Percentiles rank a stretch among this genome's conserved stretches.
phyloP scores from a whole-genome alignment of 768 basidiomycete genomes.

The Agrocybe chaxingu region DNA sequence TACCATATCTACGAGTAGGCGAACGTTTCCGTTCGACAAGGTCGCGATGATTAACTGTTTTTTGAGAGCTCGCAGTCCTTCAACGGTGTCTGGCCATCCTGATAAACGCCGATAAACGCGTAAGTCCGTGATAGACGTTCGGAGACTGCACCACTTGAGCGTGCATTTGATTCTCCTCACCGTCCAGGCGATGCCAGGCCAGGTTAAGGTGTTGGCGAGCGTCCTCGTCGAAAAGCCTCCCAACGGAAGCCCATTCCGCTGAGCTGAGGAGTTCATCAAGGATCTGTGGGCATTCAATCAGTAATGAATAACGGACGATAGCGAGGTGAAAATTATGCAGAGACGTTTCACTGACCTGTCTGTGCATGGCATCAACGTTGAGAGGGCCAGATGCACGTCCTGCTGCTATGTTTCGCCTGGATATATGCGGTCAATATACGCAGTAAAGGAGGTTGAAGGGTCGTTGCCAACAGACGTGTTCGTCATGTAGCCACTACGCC shows the following conservation, averaged over 20 bases:
- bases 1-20: conserved; percentile 62
- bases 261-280: conserved; percentile 52
- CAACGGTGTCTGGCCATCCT: conserved; percentile 58
- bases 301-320: not conserved
- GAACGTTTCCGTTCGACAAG: conserved; percentile 64
- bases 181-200: conserved; percentile 59
- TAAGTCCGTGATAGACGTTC: no score
- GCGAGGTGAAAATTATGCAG: not conserved
- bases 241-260: conserved; percentile 50
- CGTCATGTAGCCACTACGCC: conserved; percentile 49
- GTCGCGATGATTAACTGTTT: conserved; percentile 46
- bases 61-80: conserved; percentile 50
- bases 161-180: conserved; percentile 17
- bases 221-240: conserved; percentile 37
- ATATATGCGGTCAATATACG: not conserved
- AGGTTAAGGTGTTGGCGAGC: conserved; percentile 43
- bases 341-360: conserved; percentile 33
- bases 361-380: conserved; percentile 55
- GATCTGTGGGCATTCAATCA: conserved; percentile 33
- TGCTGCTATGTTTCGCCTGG: conserved; percentile 39
- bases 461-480: conserved; percentile 35
- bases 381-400: conserved; percentile 40
- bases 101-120: not conserved
- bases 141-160: no score
- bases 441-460: not conserved